Percentiles rank a stretch among this genome's conserved stretches.
Conservation (phyloP, 108 stramenopile genomes). For the Hondaea fermentalgiana region DNA sequence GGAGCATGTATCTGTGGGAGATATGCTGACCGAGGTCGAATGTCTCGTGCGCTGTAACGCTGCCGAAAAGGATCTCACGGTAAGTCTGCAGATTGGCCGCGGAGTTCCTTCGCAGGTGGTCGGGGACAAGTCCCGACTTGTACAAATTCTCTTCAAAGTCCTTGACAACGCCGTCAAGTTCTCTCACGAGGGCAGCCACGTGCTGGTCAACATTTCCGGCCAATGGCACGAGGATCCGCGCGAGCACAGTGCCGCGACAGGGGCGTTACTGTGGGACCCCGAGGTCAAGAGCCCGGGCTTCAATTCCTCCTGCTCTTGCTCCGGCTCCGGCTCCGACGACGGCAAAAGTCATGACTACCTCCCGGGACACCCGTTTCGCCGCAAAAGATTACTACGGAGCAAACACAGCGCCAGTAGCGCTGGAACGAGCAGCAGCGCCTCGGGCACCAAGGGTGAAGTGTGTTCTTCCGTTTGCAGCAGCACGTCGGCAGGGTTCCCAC, state of each 20-base stretch:
- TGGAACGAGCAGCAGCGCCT: too few relatives aligned
- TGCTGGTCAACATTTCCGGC: not conserved
- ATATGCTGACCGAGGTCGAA: not conserved
- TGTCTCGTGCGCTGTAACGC: not conserved
- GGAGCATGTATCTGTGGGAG: not conserved
- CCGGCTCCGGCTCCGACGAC: not conserved
- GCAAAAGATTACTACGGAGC: too few relatives aligned
- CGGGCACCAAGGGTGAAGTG: too few relatives aligned
- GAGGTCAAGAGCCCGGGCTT: not conserved
- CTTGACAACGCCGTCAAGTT: conserved; percentile 13
- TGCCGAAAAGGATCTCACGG: not conserved
- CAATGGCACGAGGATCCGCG: not conserved
- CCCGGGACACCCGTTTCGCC: too few relatives aligned
- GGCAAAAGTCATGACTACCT: too few relatives aligned
- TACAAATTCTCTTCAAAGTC: not conserved
- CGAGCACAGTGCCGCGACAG: not conserved
- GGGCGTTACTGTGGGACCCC: too few relatives aligned
- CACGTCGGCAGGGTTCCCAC: too few relatives aligned
- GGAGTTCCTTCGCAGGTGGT: not conserved
- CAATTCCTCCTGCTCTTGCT: not conserved
- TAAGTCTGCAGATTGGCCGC: not conserved
- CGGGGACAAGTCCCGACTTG: conserved; percentile 3
- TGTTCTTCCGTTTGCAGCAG: too few relatives aligned
- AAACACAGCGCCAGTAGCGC: too few relatives aligned
- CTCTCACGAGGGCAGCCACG: not conserved